Evolutionary conservation across 768 basidiomycete genomes (phyloP).

Genomic region (Naematelia aurantialba): DNA sequence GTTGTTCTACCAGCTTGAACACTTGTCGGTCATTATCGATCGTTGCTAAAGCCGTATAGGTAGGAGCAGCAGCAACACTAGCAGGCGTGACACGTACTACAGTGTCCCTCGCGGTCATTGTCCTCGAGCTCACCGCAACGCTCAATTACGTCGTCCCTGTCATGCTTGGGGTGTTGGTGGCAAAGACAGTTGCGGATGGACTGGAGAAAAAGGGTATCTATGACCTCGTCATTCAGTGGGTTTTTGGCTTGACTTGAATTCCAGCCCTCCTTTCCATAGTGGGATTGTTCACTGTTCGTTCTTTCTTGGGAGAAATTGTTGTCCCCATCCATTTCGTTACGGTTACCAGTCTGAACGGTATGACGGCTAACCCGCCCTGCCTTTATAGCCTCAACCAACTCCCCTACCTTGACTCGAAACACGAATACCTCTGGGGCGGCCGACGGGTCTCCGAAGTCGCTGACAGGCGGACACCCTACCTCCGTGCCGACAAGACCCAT

Average conservation of each 20-base stretch:
- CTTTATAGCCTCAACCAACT: conserved; percentile 77
- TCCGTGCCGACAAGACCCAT: conserved; percentile 68
- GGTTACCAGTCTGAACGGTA: too few species aligned
- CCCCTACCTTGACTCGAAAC: conserved; percentile 87
- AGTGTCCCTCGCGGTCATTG: conserved; percentile 94
- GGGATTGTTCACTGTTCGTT: too few species aligned
- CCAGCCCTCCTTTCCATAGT: background rate
- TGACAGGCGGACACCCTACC: conserved; percentile 63
- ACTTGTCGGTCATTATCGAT: too few species aligned
- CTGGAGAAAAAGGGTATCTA: conserved; percentile 93
- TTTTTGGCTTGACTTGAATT: background rate
- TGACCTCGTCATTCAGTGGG: conserved; percentile 85
- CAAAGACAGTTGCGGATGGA: conserved; percentile 83
- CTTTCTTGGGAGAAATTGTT: too few species aligned
- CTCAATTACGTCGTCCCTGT: conserved; percentile 70
- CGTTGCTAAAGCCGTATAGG: conserved; percentile 15
- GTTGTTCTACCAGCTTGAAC: background rate
- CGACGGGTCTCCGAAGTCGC: conserved; percentile 71
- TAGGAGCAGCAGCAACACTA: conserved; percentile 84
- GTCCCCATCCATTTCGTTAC: too few species aligned
- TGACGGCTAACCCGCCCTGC: too few species aligned
- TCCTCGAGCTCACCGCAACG: conserved; percentile 89
- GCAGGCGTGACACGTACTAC: conserved; percentile 86
- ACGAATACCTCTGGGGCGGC: conserved; percentile 80
- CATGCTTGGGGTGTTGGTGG: conserved; percentile 62